Conservation (phyloP, 257 asterid species). For the Verbascum thapsus region DNA sequence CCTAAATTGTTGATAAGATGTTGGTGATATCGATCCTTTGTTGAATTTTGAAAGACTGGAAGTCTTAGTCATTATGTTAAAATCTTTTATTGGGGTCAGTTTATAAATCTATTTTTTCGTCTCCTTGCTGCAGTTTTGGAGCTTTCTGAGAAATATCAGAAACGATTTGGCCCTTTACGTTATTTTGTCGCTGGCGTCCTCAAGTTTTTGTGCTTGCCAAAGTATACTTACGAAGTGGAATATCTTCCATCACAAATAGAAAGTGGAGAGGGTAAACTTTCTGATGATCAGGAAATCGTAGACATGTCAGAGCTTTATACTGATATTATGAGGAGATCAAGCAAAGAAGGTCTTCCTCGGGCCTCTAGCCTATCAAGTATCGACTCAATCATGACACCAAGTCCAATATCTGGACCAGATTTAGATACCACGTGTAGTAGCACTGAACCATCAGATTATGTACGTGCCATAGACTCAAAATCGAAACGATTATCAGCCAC, state of each 20-base stretch:
- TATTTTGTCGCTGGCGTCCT: constrained; percentile 96
- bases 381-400: constrained; percentile 91
- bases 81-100: background rate
- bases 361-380: constrained; percentile 96
- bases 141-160: constrained; percentile 92
- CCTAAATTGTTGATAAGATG: background rate
- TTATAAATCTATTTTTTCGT: background rate
- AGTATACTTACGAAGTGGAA: constrained; percentile 87
- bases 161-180: constrained; percentile 92
- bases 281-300: constrained; percentile 52
- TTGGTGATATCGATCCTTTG: constrained; percentile 9
- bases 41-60: background rate
- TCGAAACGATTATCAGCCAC: constrained; percentile 86
- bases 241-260: constrained; percentile 76
- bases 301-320: constrained; percentile 92
- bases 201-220: constrained; percentile 90
- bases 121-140: constrained; percentile 68
- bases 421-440: constrained; percentile 79
- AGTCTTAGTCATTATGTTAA: background rate
- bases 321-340: constrained; percentile 89
- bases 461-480: constrained; percentile 89
- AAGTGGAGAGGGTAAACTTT: constrained; percentile 51
- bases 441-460: constrained; percentile 90
- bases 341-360: constrained; percentile 95
- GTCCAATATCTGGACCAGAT: constrained; percentile 70